A percentile compares a stretch with the other conserved stretches of the same genome.
Conservation (phyloP, 768 basidiomycete genomes). For the Pisolithus albus region DNA sequence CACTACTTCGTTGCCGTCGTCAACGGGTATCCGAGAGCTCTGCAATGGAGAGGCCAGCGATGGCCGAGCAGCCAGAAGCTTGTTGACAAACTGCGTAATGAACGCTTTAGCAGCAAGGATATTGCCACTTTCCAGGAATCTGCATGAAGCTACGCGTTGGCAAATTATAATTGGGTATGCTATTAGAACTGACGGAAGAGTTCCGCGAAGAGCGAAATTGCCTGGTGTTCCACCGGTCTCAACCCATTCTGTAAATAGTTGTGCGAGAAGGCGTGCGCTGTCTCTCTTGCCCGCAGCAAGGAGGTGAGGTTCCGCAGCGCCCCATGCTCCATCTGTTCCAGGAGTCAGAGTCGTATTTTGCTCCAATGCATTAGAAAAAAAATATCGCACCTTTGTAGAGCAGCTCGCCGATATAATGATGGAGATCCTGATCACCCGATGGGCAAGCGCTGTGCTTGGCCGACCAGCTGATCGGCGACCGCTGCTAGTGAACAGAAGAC, state of each 20-base stretch:
- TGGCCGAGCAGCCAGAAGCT: constrained; percentile 45
- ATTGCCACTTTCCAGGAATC: constrained; percentile 79
- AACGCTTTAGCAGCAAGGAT: constrained; percentile 94
- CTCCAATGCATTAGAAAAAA: not conserved
- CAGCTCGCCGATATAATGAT: constrained; percentile 86
- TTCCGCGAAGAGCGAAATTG: constrained; percentile 77
- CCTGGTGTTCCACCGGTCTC: constrained; percentile 47
- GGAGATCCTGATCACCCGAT: constrained; percentile 81
- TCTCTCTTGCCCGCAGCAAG: constrained; percentile 84
- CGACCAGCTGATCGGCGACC: constrained; percentile 62
- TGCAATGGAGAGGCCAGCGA: constrained; percentile 35
- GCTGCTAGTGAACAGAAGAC: constrained; percentile 11
- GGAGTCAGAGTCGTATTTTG: constrained; percentile 1
- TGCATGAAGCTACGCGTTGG: constrained; percentile 22
- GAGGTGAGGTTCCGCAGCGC: constrained; percentile 73
- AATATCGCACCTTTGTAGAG: constrained; percentile 64
- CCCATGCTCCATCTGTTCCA: constrained; percentile 62
- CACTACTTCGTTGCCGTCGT: constrained; percentile 51
- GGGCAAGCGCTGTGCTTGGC: constrained; percentile 71
- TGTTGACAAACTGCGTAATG: constrained; percentile 69
- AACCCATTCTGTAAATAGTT: constrained; percentile 84
- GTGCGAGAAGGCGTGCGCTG: constrained; percentile 77
- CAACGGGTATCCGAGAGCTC: constrained; percentile 39
- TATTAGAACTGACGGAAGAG: constrained; percentile 56
- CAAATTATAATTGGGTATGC: not conserved